These are phyloP conservation scores for Tilletia caries DNA, from an alignment of 1,284 basidiomycete genomes.

Conservation along the genomic window DNA sequence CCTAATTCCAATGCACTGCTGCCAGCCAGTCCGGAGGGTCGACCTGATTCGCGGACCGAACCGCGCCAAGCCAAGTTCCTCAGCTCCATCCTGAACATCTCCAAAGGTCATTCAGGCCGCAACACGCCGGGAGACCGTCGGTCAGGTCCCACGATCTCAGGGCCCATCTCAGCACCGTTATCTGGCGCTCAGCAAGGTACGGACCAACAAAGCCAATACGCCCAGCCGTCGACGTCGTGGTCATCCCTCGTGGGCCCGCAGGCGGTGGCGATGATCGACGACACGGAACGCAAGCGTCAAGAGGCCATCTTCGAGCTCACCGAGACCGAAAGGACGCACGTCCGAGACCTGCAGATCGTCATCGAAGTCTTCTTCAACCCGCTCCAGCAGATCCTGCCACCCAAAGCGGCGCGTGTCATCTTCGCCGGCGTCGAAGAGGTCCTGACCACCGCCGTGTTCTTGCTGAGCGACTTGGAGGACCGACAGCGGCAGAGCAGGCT, in stretches of 20 bases:
- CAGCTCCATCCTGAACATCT: slow-evolving; percentile 43
- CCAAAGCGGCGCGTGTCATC: slow-evolving; percentile 74
- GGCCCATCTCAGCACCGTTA: slow-evolving; percentile 19
- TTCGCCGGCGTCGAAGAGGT: slow-evolving; percentile 87
- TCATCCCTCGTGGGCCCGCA: slow-evolving; percentile 78
- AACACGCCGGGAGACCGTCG: slow-evolving; percentile 19
- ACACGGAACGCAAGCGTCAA: slow-evolving; percentile 76
- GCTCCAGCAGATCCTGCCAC: slow-evolving; percentile 68
- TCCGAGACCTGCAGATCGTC: slow-evolving; percentile 81
- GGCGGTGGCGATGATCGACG: slow-evolving; percentile 72
- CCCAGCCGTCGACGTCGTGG: slow-evolving; percentile 66
- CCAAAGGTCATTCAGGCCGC: slow-evolving; percentile 15
- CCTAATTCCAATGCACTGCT: not conserved
- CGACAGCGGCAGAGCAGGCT: slow-evolving; percentile 84
- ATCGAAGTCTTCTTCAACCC: slow-evolving; percentile 84
- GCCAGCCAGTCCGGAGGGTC: not conserved
- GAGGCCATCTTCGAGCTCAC: slow-evolving; percentile 90
- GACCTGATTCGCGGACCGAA: slow-evolving; percentile 2
- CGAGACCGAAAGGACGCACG: slow-evolving; percentile 78
- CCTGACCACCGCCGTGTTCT: slow-evolving; percentile 20
- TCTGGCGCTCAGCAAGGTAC: slow-evolving; percentile 40
- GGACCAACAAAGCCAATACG: slow-evolving; percentile 50
- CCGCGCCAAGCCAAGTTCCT: slow-evolving; percentile 27
- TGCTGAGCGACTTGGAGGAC: slow-evolving; percentile 70
- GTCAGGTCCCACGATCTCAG: slow-evolving; percentile 26